Conservation (phyloP, 495 filamentous ascomycete genomes). For the Penicillium malachiteum region DNA sequence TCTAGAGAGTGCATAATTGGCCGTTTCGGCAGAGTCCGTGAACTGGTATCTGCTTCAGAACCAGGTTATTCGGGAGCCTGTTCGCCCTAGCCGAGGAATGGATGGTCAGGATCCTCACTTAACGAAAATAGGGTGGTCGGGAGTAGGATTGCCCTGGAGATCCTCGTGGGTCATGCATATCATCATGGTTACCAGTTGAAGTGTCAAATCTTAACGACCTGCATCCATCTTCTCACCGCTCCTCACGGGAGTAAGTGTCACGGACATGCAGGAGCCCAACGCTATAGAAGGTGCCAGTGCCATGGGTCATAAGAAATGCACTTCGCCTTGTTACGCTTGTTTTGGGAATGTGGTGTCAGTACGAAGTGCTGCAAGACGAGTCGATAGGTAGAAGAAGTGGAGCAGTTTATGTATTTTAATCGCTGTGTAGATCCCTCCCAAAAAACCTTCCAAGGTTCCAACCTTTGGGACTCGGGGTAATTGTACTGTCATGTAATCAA, state of each 20-base stretch:
- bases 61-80: too few species aligned
- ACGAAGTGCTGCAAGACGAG: too few species aligned
- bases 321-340: slow-evolving; percentile 14
- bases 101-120: not conserved
- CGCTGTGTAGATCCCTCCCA: not conserved
- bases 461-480: not conserved
- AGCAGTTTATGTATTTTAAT: too few species aligned
- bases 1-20: too few species aligned
- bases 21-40: too few species aligned
- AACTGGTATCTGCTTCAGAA: too few species aligned
- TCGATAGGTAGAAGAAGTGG: too few species aligned
- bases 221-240: slow-evolving; percentile 17
- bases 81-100: slow-evolving; percentile 1
- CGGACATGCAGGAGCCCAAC: slow-evolving; percentile 1
- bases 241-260: slow-evolving; percentile 1
- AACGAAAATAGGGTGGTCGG: too few species aligned
- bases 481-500: not conserved
- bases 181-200: not conserved
- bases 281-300: not conserved
- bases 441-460: too few species aligned
- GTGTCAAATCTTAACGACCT: slow-evolving; percentile 5
- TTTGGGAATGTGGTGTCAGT: not conserved
- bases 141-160: not conserved
- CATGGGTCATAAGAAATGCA: not conserved
- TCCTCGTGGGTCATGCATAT: slow-evolving; percentile 6